Base-by-base conservation (phyloP, 768 basidiomycete species). In the Albatrellus ellisii region DNA sequence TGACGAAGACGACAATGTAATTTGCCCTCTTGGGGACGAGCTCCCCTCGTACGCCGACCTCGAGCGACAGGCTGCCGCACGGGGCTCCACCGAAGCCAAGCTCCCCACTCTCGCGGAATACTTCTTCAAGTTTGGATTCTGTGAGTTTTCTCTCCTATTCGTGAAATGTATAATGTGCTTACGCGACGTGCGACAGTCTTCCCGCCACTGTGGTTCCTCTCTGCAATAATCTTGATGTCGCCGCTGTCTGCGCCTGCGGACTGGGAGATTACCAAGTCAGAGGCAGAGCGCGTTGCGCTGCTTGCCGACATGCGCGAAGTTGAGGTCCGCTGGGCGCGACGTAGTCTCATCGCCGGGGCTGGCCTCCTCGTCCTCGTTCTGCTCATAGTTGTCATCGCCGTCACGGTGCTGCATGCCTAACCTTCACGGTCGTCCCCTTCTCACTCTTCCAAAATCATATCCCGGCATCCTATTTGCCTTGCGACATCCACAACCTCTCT, bases 91-190 rank as follows among this genome's bases (percentile, higher is more conserved):
- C 46, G 62, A 10, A 56, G 54, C n/a, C n/a, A 63, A 67, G 54
- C 68, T 64, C 25, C 47, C 54, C 31, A 69, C 69, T 32, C 62
- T 72, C 43, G 69, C 68, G 1, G 61, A 56, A 54, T 65, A 66
- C 48, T 58, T 72, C 28, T 72, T 72, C 61, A 67, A 62, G 46
- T 67, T 63, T 22, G 70, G 71, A 18, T 72, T 72, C 52, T 22
- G 70, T 72, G 46, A 54, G 70, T 62, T 29, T n/a, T 4, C 26
- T 0, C 27, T 46, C 31, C 6, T n/a, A n/a, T n/a, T n/a, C n/a
- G 28, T 5, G 36, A 6, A 10, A 14, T 25, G 2, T 7, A 6
- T n/a, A 15, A 14, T 28, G 38, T 41, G 26, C 43, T 41, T 39
- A 22, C 25, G 8, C 15, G 39, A 26, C 37, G 22, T 44, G 14